These are phyloP conservation scores for Eucalyptus marginata DNA, from an alignment of 345 rosid genomes.

Conservation along the genomic window DNA sequence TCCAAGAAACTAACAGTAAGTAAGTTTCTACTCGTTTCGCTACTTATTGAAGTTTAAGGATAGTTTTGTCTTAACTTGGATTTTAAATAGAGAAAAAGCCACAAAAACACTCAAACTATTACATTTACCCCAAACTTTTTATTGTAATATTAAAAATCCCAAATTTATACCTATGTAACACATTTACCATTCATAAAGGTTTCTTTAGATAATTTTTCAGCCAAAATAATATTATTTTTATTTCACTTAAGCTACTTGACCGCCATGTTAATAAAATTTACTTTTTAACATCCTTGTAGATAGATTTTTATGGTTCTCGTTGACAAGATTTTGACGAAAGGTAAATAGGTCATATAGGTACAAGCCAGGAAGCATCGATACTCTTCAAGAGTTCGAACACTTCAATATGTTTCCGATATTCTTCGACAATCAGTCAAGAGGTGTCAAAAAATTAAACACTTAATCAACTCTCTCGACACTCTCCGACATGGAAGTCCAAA, in stretches of 20 bases:
- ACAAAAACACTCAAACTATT: too few relatives aligned
- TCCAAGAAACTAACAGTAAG: neutral
- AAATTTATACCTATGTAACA: neutral
- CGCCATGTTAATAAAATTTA: neutral
- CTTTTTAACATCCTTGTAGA: neutral
- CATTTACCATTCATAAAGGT: neutral
- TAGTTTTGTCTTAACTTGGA: neutral
- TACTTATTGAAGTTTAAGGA: neutral
- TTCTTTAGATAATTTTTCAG: too few relatives aligned
- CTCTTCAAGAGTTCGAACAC: fast-evolving
- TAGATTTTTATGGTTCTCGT: neutral
- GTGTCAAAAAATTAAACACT: too few relatives aligned
- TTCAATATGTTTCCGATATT: too few relatives aligned
- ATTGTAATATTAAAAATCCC: neutral
- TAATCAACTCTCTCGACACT: too few relatives aligned
- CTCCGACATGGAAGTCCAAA: too few relatives aligned
- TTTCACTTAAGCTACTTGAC: neutral
- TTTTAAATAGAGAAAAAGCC: neutral
- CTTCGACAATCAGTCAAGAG: too few relatives aligned
- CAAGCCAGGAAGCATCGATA: too few relatives aligned
- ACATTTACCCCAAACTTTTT: too few relatives aligned
- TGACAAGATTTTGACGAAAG: neutral
- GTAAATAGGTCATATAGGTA: neutral
- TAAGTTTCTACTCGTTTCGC: neutral
- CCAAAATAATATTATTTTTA: neutral